A percentile compares a stretch with the other conserved stretches of the same genome.
phyloP scores from a whole-genome alignment of 768 basidiomycete species.

The Omphalotus guepiniiformis region DNA sequence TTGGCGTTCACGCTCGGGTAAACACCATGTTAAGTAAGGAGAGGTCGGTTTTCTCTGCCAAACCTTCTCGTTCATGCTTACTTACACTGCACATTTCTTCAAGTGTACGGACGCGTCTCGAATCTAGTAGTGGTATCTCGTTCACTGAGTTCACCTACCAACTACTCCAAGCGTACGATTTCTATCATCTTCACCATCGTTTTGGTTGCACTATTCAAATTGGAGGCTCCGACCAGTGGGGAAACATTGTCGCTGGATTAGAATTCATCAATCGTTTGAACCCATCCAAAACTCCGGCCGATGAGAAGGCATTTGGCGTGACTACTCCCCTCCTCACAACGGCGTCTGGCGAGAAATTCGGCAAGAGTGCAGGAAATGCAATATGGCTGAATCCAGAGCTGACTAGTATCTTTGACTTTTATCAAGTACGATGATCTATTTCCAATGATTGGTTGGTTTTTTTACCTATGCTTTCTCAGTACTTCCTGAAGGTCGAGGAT shows the following conservation, averaged over 20 bases:
- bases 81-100: slow-evolving; percentile 3
- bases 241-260: slow-evolving; percentile 92
- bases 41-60: slow-evolving; percentile 47
- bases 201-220: slow-evolving; percentile 80
- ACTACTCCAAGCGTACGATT: slow-evolving; percentile 95
- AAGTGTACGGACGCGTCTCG: slow-evolving; percentile 83
- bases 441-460: neutral
- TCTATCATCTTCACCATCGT: slow-evolving; percentile 64
- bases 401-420: slow-evolving; percentile 91
- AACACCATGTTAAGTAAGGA: slow-evolving; percentile 90
- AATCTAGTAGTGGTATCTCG: slow-evolving; percentile 84
- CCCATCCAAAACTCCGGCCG: slow-evolving; percentile 23
- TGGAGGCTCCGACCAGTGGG: slow-evolving; percentile 98
- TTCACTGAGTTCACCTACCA: slow-evolving; percentile 99
- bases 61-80: neutral
- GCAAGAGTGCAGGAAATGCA: slow-evolving; percentile 95
- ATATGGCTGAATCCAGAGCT: slow-evolving; percentile 78
- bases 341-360: slow-evolving; percentile 89
- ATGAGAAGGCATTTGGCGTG: slow-evolving; percentile 61
- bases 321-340: slow-evolving; percentile 95
- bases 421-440: slow-evolving; percentile 60
- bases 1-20: slow-evolving; percentile 77
- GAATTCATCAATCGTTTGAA: slow-evolving; percentile 74
- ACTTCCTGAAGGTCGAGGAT: slow-evolving; percentile 82
- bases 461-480: slow-evolving; percentile 42